These are phyloP conservation scores for Quercus agrifolia DNA, from an alignment of 306 rosid genomes.

Conservation along the genomic window DNA sequence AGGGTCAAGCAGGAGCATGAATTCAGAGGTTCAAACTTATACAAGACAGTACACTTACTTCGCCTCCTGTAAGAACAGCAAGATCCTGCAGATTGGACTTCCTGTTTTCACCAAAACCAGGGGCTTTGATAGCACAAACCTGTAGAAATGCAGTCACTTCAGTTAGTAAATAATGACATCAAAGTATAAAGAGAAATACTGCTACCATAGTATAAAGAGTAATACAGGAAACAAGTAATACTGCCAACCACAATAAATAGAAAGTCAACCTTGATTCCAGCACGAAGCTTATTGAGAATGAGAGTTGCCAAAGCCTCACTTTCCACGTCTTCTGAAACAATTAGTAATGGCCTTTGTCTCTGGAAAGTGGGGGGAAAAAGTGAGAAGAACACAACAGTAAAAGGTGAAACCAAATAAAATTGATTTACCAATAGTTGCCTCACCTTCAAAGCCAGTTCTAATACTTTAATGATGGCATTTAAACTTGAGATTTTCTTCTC, in stretches of 20 bases:
- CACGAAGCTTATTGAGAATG: constrained; percentile 90
- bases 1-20: neutral
- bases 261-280: constrained; percentile 80
- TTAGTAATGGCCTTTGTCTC: constrained; percentile 83
- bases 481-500: constrained; percentile 92
- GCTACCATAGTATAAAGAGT: neutral
- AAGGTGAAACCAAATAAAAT: constrained; percentile 9
- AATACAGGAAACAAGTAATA: neutral
- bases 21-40: neutral
- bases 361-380: constrained; percentile 11
- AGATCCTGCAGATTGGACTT: constrained; percentile 79
- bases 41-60: constrained; percentile 39
- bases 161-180: neutral
- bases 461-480: constrained; percentile 70
- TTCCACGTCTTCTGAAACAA: constrained; percentile 89
- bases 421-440: neutral
- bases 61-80: constrained; percentile 86
- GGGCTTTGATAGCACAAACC: constrained; percentile 96
- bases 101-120: constrained; percentile 94
- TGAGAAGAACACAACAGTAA: neutral
- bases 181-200: neutral
- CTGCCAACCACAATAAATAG: neutral
- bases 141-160: constrained; percentile 23
- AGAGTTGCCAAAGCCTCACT: constrained; percentile 90
- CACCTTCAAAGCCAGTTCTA: constrained; percentile 90